These are phyloP conservation scores for Xylariaceae sp. DNA, from an alignment of 2,329 filamentous ascomycete genomes.

Conservation along the genomic window DNA sequence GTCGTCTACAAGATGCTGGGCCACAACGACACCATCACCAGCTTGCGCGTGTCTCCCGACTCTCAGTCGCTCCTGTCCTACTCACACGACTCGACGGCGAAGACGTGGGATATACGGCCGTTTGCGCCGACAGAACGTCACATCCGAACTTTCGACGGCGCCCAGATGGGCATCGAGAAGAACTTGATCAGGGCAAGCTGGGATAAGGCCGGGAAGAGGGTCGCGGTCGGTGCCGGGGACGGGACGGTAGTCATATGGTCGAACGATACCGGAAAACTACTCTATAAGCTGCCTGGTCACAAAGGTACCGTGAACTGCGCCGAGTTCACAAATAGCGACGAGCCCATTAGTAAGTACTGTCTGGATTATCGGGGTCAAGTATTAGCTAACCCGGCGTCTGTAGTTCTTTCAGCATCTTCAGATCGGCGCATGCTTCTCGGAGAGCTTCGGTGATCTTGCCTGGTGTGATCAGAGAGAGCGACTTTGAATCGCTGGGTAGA, in stretches of 20 bases:
- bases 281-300: slow-evolving; percentile 93
- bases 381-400: slow-evolving; percentile 3
- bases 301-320: slow-evolving; percentile 94
- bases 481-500: background rate
- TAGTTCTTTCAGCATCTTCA: slow-evolving; percentile 86
- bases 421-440: slow-evolving; percentile 80
- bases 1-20: slow-evolving; percentile 83
- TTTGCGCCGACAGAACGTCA: slow-evolving; percentile 86
- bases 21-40: slow-evolving; percentile 88
- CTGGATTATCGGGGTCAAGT: background rate
- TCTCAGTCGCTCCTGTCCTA: slow-evolving; percentile 86
- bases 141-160: slow-evolving; percentile 88
- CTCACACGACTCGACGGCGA: slow-evolving; percentile 86
- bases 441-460: slow-evolving; percentile 63
- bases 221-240: slow-evolving; percentile 85
- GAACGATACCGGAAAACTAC: slow-evolving; percentile 74
- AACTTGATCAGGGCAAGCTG: slow-evolving; percentile 88
- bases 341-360: slow-evolving; percentile 73
- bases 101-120: slow-evolving; percentile 93
- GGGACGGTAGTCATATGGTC: slow-evolving; percentile 92
- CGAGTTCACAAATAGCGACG: slow-evolving; percentile 77
- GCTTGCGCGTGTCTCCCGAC: slow-evolving; percentile 85
- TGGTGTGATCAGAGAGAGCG: no score
- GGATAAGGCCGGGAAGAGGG: slow-evolving; percentile 78
- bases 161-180: slow-evolving; percentile 79